Conservation (phyloP, 2,329 filamentous ascomycete species). For the Akanthomyces lecanii region DNA sequence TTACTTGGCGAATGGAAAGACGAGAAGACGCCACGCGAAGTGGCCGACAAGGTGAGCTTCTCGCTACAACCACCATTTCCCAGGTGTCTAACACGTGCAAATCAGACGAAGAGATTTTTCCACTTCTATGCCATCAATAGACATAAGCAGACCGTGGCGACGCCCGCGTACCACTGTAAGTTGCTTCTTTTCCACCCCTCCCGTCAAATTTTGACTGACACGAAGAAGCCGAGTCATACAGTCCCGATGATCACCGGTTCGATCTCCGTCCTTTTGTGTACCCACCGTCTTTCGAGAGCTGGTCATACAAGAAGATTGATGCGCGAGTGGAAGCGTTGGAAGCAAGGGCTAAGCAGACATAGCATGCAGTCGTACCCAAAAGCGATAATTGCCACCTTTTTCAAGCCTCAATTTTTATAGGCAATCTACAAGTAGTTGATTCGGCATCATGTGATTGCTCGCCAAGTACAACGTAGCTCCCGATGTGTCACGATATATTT, state of each 20-base stretch:
- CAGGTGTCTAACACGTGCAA: neutral
- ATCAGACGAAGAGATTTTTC: slow-evolving; percentile 16
- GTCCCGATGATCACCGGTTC: slow-evolving; percentile 37
- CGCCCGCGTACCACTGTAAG: slow-evolving; percentile 47
- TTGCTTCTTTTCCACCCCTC: neutral
- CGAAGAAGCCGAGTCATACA: slow-evolving; percentile 22
- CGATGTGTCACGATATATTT: neutral
- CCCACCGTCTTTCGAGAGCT: slow-evolving; percentile 33
- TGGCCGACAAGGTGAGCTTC: slow-evolving; percentile 39
- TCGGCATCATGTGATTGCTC: neutral
- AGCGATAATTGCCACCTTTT: neutral
- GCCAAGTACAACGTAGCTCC: no score
- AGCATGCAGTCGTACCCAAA: neutral
- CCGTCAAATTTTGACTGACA: neutral
- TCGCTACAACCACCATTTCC: neutral
- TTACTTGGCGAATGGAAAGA: slow-evolving; percentile 36
- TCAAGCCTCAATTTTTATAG: neutral
- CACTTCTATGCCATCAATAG: slow-evolving; percentile 51
- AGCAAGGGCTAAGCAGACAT: slow-evolving; percentile 18
- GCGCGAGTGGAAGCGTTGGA: slow-evolving; percentile 33
- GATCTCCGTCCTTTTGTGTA: slow-evolving; percentile 41
- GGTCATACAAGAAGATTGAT: slow-evolving; percentile 40
- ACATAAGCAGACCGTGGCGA: slow-evolving; percentile 60
- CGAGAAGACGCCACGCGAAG: slow-evolving; percentile 28
- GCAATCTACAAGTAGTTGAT: neutral